These are phyloP conservation scores for Aethionema arabicum DNA, from an alignment of 345 rosid genomes.

Conservation along the genomic window DNA sequence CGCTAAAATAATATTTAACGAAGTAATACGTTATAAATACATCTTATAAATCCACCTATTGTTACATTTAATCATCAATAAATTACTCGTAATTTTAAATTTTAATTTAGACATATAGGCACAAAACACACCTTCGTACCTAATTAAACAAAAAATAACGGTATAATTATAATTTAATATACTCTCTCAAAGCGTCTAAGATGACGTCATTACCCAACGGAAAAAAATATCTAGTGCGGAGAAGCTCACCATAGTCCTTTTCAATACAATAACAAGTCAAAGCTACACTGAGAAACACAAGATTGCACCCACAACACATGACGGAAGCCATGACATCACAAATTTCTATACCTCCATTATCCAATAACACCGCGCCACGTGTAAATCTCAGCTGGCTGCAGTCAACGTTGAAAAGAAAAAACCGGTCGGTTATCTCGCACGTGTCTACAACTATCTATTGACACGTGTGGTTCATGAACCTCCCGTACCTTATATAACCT, in stretches of 20 bases:
- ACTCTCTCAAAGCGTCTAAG: background rate
- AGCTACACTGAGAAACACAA: slow-evolving; percentile 20
- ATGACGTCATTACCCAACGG: background rate
- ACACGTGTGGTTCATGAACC: slow-evolving; percentile 28
- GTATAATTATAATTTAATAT: too few relatives aligned
- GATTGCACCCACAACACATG: slow-evolving; percentile 16
- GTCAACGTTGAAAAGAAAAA: slow-evolving; percentile 34
- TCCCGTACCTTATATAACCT: slow-evolving; percentile 22
- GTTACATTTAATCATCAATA: too few relatives aligned
- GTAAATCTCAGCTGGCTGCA: slow-evolving; percentile 7
- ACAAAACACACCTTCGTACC: background rate
- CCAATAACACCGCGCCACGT: slow-evolving; percentile 15
- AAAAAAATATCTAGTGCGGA: slow-evolving; percentile 7
- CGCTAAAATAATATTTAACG: too few relatives aligned
- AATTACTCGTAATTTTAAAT: too few relatives aligned
- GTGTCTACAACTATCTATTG: slow-evolving; percentile 17
- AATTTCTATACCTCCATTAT: background rate
- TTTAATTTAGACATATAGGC: too few relatives aligned
- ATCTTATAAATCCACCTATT: too few relatives aligned
- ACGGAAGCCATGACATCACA: slow-evolving; percentile 43
- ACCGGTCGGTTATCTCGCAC: slow-evolving; percentile 25
- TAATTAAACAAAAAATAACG: too few relatives aligned
- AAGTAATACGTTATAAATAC: too few relatives aligned
- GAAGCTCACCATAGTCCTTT: slow-evolving; percentile 5
- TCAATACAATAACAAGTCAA: slow-evolving; percentile 3